Base-by-base conservation (phyloP, 2,329 filamentous ascomycete genomes). In the Aspergillus hortae region DNA sequence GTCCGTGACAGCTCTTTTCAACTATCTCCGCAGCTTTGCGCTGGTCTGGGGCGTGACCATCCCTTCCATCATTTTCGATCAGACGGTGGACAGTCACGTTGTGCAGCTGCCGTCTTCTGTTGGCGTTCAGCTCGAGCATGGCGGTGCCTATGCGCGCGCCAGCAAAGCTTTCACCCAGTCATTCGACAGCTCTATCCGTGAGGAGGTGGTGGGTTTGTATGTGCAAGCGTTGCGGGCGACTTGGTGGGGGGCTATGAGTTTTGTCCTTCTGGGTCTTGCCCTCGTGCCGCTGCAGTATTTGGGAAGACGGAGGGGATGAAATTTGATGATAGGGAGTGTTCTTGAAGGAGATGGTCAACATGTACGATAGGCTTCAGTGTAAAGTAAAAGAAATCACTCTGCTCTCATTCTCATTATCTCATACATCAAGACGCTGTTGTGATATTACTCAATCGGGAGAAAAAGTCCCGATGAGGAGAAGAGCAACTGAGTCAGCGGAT, bases 401-500 rank as follows among this genome's bases (percentile, higher is more conserved):
- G 27, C 27, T 30, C 27, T 11, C 10, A 11, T 30, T 6, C 27
- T 19, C 19, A 2, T 19, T 19, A 30, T 7, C 23, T 23, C 23
- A 4, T 19, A 23, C 23, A 23, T 5, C 23, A 23, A 6, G 23
- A 23, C 23, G 23, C 23, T 30, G 27, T 30, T 30, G 27, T 30
- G 27, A 30, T 30, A 30, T 30, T 30, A 30, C 27, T 11, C 27
- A 30, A 30, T 30, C 27, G 27, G 27, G 15, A 38, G 35, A 38
- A 38, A 38, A 17, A 14, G n/a, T n/a, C 14, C 15, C 7, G 35
- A 56, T 54, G 54, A 53, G 49, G 49, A 49, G 46, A 50, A 46
- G 44, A 21, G 14, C 36, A 49, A 17, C 12, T 35, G 10, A 15
- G 32, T 21, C 12, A 21, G 35, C 30, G 10, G 30, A 32, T 36